phyloP scores from a whole-genome alignment of 129 eudicot species.

The Erigeron canadensis region DNA sequence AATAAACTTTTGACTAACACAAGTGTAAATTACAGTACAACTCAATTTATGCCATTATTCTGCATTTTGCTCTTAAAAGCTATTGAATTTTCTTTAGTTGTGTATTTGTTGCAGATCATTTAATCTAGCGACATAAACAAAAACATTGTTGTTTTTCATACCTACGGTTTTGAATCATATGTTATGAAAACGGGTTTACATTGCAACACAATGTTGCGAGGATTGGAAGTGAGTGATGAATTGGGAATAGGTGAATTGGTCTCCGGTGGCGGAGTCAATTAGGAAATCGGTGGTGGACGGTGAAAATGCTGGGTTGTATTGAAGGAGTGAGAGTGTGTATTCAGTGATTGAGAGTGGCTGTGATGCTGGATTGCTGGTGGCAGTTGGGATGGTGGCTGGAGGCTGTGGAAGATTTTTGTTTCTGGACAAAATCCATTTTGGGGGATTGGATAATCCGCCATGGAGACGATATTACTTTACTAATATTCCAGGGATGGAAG shows the following conservation, averaged over 20 bases:
- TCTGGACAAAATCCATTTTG: slow-evolving; percentile 47
- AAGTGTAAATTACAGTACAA: not conserved
- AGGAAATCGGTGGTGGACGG: slow-evolving; percentile 45
- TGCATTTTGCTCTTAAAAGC: not conserved
- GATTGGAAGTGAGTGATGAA: slow-evolving; percentile 54
- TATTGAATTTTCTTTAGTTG: not conserved
- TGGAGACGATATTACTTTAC: not conserved
- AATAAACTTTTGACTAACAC: not conserved
- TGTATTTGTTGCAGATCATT: not conserved
- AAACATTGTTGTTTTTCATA: not conserved
- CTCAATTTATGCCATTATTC: not conserved
- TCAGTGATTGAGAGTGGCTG: slow-evolving; percentile 58
- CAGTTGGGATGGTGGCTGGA: slow-evolving; percentile 56
- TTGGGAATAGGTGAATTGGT: slow-evolving; percentile 53
- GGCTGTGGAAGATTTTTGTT: slow-evolving; percentile 55
- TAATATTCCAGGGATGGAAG: no score
- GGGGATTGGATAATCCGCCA: slow-evolving; percentile 32
- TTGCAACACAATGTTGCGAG: no score
- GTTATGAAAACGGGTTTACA: no score
- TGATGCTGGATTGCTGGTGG: slow-evolving; percentile 53
- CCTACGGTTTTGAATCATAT: no score
- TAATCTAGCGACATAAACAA: not conserved
- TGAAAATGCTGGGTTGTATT: slow-evolving; percentile 32
- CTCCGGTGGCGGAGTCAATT: slow-evolving; percentile 66
- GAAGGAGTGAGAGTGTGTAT: slow-evolving; percentile 59